Base-by-base conservation (phyloP, 2,329 filamentous ascomycete genomes). In the Colletotrichum orbiculare region DNA sequence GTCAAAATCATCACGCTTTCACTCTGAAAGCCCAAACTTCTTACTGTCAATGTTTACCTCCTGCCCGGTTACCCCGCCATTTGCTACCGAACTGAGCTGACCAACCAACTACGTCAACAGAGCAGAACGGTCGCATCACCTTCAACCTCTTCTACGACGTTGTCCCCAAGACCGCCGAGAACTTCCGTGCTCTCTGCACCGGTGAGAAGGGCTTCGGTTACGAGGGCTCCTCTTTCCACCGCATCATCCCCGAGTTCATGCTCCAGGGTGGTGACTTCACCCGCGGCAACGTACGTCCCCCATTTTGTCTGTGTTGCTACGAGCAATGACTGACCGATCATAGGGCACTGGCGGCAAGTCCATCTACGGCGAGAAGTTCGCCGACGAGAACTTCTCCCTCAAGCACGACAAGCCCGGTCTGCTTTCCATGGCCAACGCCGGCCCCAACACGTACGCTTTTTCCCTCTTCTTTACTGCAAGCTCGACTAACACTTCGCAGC, bases 211-310 rank as follows among this genome's bases (percentile, higher is more conserved):
- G 92, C 76, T 90, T 91, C 80, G 92, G 93, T 73, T 97, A 96
- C 87, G 81, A 87, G 79, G 89, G 88, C 77, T 96, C 92, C 73
- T 85, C 87, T 71, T 97, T 97, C 90, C 93, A 97, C 88, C 93
- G 94, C 74, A 90, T 97, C 81, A 97, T 97, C 81, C 91, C 91
- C 73, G 80, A 93, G 64, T 97, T 97, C 87, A 97, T 97, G 94
- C 90, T 97, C 74, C 94, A 97, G 87, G 94, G 93, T 79, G 93
- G 93, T 87, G 93, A 97, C 87, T 96, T 96, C 85, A 96, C 93
- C 82, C 91, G 91, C 77, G 89, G 89, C 77, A 96, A 96, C 82
- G 94, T 97, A 85, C 80, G 92, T 82, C 48, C 17, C 49, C 12
- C 12, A 2, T 15, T 25, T 5, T 25, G 25, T 25, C 25, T 25